These are phyloP conservation scores for Musa itinerans DNA, from an alignment of 176 grass and related monocot genomes.

Conservation along the genomic window DNA sequence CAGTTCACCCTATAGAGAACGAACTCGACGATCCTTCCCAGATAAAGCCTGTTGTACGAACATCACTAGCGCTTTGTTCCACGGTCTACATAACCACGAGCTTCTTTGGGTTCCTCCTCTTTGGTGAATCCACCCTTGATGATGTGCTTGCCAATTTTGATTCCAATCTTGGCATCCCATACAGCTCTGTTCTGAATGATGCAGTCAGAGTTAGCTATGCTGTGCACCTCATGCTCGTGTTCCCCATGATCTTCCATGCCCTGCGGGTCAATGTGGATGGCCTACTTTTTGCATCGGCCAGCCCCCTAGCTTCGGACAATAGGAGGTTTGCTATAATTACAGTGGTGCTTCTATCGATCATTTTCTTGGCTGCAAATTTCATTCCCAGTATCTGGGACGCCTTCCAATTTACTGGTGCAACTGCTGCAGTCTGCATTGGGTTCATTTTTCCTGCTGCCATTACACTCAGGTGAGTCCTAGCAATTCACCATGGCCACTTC, in stretches of 20 bases:
- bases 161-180: constrained; percentile 82
- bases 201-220: constrained; percentile 88
- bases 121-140: constrained; percentile 67
- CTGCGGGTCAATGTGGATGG: constrained; percentile 86
- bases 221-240: constrained; percentile 94
- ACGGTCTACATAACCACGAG: constrained; percentile 77
- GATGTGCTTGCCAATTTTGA: constrained; percentile 91
- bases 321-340: constrained; percentile 63
- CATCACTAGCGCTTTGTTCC: constrained; percentile 63
- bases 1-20: constrained; percentile 85
- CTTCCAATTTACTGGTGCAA: constrained; percentile 92
- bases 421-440: constrained; percentile 89
- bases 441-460: constrained; percentile 93
- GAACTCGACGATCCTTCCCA: constrained; percentile 80
- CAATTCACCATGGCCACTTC: not conserved
- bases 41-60: constrained; percentile 72
- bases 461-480: constrained; percentile 52
- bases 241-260: constrained; percentile 96
- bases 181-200: constrained; percentile 68
- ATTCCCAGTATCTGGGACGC: constrained; percentile 97
- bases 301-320: constrained; percentile 51
- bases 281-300: constrained; percentile 54
- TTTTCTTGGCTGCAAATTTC: constrained; percentile 79
- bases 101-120: constrained; percentile 89
- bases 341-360: constrained; percentile 43